Evolutionary conservation across 192 early-diverging fungal genomes (phyloP).

Genomic region (Spizellomyces punctatus): DNA sequence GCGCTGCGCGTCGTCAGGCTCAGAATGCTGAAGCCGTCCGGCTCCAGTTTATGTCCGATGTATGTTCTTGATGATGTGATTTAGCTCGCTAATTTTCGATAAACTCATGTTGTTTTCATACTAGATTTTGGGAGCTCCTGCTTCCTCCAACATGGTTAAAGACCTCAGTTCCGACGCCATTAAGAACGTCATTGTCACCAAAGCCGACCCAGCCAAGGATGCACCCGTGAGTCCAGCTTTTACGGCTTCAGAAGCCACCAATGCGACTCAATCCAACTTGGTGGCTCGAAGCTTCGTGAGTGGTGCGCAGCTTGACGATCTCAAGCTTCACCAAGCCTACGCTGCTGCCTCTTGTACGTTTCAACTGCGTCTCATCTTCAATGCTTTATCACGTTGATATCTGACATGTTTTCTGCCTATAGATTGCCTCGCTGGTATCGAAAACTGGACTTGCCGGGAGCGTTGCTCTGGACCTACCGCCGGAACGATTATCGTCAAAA

Average conservation of each 20-base stretch:
- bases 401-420: constrained; percentile 1
- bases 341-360: constrained; percentile 17
- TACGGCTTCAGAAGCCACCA: no score
- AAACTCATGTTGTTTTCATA: neutral
- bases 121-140: constrained; percentile 9
- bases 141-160: constrained; percentile 27
- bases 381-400: no score
- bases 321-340: constrained; percentile 12
- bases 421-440: constrained; percentile 24
- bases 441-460: constrained; percentile 23
- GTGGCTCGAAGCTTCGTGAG: neutral
- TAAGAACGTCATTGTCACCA: constrained; percentile 5
- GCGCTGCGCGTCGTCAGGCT: neutral
- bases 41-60: constrained; percentile 21
- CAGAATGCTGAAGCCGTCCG: constrained; percentile 8
- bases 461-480: constrained; percentile 16
- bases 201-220: neutral
- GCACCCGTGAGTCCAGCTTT: neutral
- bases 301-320: neutral
- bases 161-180: constrained; percentile 14
- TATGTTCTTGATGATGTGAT: constrained; percentile 2
- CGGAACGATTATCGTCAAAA: constrained; percentile 13
- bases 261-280: neutral
- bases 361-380: neutral
- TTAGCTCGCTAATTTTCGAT: neutral